Evolutionary conservation across 1,139 yeast genomes (phyloP), one percentile per base, ranked within the genome.

Genomic region (Diutina catenulata): DNA sequence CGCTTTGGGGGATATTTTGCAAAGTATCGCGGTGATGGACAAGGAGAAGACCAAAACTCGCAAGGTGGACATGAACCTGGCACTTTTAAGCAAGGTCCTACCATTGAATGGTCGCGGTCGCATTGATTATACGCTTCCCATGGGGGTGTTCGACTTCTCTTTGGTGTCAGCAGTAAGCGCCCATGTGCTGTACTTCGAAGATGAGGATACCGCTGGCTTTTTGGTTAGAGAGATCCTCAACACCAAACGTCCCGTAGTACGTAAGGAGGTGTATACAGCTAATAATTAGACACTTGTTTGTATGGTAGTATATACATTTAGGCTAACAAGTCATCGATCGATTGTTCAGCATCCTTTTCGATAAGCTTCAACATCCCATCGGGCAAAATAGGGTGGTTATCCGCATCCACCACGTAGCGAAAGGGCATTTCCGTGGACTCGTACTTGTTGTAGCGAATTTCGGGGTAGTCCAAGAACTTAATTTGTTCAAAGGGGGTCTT

Each of bases 381-480:
- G 1, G 98, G 98, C 52, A 91, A 66, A 16, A 91, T 81, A 1
- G 97, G 97, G 44, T 70, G 68, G 3, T 75, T 76, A 2, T 70
- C 50, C 3, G 59, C 64, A 46, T 78, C 80, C 41, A 78, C 62
- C 23, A 91, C 80, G 51, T 91, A 91, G 53, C 97, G 69, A 62
- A 91, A 91, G 3, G 98, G 98, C 98, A 91, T 91, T 55, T 91
- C 96, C 0, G 95, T 87, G 5, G 94, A 82, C 57, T 91, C 97
- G 52, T 82, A 76, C 56, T 80, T 80, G 60, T 68, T 80, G 62
- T 83, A 88, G 53, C 86, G 74, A 47, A 91, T 80, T 58, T 88
- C 97, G 2, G 98, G 98, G 53, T 84, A 87, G 56, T 91, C 97
- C 43, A 88, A 75, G 55, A 84, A 88, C 41, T 74, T 71, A 43